Evolutionary conservation across 371 early-diverging fungal species (phyloP), one percentile per base, ranked within the genome.

Genomic region (Choanephora cucurbitarum): DNA sequence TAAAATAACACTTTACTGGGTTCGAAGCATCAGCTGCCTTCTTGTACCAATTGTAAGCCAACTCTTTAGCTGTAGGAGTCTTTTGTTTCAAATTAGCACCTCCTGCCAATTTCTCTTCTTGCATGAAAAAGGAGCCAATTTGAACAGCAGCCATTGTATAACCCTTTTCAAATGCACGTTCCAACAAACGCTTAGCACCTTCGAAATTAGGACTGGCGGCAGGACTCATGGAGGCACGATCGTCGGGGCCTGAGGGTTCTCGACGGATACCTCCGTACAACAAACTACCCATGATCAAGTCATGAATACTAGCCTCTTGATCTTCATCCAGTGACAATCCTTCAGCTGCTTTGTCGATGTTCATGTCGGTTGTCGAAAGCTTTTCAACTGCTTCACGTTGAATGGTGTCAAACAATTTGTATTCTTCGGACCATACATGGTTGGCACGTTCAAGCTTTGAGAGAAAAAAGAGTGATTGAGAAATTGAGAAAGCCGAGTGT

Each of bases 61-160:
- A 46, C 40, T 63, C 55, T 60, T 84, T 78, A 41, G 80, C 66
- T 28, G 28, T 28, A 7, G 66, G 82, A 76, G 52, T 78, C 68
- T 22, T 79, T 79, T 71, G 53, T 55, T 72, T 68, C 63, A 82
- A 66, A 47, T 84, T 81, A 41, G 67, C 70, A 7, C 84, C 84
- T 17, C 52, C 57, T 17, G 82, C 82, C 45, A 78, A 65, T 56
- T 78, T 78, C 41, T 70, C 70, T 58, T 84, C 84, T 58, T 82
- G 82, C 44, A 72, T 61, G 54, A 82, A 84, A 40, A 82, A 66
- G 4, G 81, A 81, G 0, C 82, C 82, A 37, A 82, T 65, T 58
- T 84, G 84, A 15, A 82, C 84, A 28, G 80, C 82, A 24, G 82
- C 82, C 84, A 84, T 82, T 10, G 81, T 67, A 62, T 77, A 82